Base-by-base conservation (phyloP, 1,284 basidiomycete species). In the Leccinum griseonigrum region DNA sequence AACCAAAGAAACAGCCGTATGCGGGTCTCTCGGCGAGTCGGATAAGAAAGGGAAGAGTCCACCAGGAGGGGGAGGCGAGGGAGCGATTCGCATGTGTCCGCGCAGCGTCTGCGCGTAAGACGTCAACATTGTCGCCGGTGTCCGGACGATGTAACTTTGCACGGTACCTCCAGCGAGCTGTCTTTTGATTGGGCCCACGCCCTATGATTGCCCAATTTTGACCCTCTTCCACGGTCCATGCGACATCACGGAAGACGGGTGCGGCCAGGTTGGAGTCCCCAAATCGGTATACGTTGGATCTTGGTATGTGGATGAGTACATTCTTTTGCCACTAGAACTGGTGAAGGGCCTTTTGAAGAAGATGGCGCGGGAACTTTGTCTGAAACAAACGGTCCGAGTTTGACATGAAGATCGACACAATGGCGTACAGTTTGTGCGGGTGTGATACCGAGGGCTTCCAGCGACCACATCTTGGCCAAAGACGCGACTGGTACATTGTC, bases 31-130 rank as follows among this genome's bases (percentile, higher is more conserved):
- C 48, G 69, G 63, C 5, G 72, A 54, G 36, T 72, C 57, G 5
- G 76, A 78, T 52, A 92, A 78, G 68, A 88, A 87, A 0, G 94
- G 93, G 68, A 90, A 94, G 10, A 92, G 78, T 1, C 92, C 91
- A 2, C 80, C 79, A 1, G 85, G 80, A 8, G 85, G 83, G 0
- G 81, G 80, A 1, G 87, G 78, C 54, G 80, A 64, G 14, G 91
- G 90, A 16, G 81, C 73, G 56, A 94, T 82, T 3, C 89, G 81
- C 52, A 88, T 83, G 61, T 90, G 83, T 2, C 89, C 88, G 5
- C 87, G 78, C n/a, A 94, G 78, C 3, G 86, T 85, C 90, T 91
- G 64, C 38, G 29, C 31, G 11, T 3, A 29, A 26, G 14, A 38
- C 4, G 40, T 62, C 16, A 57, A 32, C 6, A 26, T 11, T 28